A percentile compares a stretch with the other conserved stretches of the same genome.
These are phyloP conservation scores for Suhomyces bolitotheri DNA, from an alignment of 1,139 yeast genomes.

Conservation along the genomic window DNA sequence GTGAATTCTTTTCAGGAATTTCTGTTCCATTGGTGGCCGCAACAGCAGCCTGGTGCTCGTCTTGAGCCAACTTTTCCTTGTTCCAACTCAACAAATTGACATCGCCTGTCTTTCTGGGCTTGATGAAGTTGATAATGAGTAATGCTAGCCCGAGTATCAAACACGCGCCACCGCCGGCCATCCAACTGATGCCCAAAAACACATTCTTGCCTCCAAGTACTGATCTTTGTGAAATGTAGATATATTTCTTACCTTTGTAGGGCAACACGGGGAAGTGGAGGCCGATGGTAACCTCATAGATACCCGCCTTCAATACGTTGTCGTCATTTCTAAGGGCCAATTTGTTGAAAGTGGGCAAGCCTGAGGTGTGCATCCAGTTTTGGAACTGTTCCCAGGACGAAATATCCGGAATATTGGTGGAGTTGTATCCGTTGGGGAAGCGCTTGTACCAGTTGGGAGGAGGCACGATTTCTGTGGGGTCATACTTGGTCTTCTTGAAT, in stretches of 20 bases:
- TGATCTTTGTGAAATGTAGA: constrained; percentile 80
- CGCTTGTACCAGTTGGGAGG: constrained; percentile 91
- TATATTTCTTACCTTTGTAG: constrained; percentile 78
- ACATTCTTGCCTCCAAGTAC: constrained; percentile 89
- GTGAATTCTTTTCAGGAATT: constrained; percentile 8
- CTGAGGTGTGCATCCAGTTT: constrained; percentile 98
- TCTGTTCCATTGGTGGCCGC: constrained; percentile 9
- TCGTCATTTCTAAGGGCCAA: constrained; percentile 78
- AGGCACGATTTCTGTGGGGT: constrained; percentile 74
- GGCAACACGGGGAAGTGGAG: constrained; percentile 85
- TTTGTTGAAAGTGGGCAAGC: constrained; percentile 81
- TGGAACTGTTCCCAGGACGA: constrained; percentile 80
- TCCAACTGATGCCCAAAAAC: constrained; percentile 86
- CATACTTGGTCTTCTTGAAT: constrained; percentile 77
- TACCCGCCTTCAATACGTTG: constrained; percentile 59
- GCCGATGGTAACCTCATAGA: constrained; percentile 71
- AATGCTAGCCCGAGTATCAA: constrained; percentile 59
- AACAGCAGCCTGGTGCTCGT: constrained; percentile 17
- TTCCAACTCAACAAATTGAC: constrained; percentile 75
- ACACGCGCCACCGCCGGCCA: constrained; percentile 91
- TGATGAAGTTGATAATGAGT: constrained; percentile 58
- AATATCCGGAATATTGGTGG: constrained; percentile 79
- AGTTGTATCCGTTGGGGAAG: constrained; percentile 90
- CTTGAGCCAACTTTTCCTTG: constrained; percentile 33
- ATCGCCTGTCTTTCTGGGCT: constrained; percentile 78